These are phyloP conservation scores for Exophiala spinifera DNA, from an alignment of 2,329 filamentous ascomycete genomes.

Conservation along the genomic window DNA sequence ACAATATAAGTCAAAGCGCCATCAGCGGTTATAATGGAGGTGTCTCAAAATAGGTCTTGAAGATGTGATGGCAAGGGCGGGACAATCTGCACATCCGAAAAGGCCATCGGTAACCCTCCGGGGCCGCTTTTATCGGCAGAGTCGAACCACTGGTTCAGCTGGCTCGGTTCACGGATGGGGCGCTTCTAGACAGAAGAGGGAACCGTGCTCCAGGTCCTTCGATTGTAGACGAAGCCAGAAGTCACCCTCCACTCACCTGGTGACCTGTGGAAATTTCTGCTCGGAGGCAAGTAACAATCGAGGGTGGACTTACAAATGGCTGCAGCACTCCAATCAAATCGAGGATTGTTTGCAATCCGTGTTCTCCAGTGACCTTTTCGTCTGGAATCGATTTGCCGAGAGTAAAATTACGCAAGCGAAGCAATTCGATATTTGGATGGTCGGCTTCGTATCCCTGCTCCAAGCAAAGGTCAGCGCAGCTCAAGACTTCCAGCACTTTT, in stretches of 20 bases:
- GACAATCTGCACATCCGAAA: neutral
- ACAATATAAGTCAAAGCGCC: conserved; percentile 18
- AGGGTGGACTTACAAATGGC: conserved; percentile 67
- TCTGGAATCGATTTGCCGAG: conserved; percentile 66
- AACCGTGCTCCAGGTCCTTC: neutral
- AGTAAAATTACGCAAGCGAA: conserved; percentile 78
- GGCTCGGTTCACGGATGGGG: conserved; percentile 1
- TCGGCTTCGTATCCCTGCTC: conserved; percentile 68
- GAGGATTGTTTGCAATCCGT: conserved; percentile 63
- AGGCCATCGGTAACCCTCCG: conserved; percentile 3
- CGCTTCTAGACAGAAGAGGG: neutral
- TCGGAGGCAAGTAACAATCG: conserved; percentile 25
- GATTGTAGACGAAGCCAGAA: conserved; percentile 7
- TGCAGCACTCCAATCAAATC: conserved; percentile 66
- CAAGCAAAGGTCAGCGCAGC: conserved; percentile 9
- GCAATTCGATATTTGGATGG: conserved; percentile 74
- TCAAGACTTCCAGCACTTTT: neutral
- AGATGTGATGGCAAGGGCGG: neutral
- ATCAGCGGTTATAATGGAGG: neutral
- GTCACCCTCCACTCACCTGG: neutral
- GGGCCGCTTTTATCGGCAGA: conserved; percentile 1
- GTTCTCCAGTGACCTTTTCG: conserved; percentile 58
- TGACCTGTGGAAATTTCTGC: conserved; percentile 11
- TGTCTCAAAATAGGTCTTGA: neutral
- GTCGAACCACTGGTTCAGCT: conserved; percentile 1